Evolutionary conservation across 495 filamentous ascomycete genomes (phyloP).

Genomic region (Aspergillus coremiiformis): DNA sequence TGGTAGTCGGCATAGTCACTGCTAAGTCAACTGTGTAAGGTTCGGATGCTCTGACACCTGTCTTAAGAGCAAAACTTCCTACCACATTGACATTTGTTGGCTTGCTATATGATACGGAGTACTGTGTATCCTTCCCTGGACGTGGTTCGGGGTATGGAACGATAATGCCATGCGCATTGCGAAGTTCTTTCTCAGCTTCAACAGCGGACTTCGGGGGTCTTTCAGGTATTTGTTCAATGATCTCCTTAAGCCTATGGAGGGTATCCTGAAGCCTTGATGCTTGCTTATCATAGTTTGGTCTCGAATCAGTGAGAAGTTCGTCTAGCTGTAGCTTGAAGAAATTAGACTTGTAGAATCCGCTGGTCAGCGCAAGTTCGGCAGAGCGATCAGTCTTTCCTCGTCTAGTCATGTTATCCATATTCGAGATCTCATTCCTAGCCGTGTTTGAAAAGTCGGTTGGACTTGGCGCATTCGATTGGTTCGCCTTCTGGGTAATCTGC

Average conservation of each 20-base stretch:
- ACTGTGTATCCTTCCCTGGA: slow-evolving; percentile 64
- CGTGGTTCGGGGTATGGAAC: slow-evolving; percentile 78
- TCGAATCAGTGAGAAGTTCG: slow-evolving; percentile 65
- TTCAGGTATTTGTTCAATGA: slow-evolving; percentile 65
- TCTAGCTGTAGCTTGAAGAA: slow-evolving; percentile 85
- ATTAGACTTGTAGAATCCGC: slow-evolving; percentile 55
- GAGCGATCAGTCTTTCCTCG: slow-evolving; percentile 24
- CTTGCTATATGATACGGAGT: slow-evolving; percentile 68
- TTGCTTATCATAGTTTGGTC: slow-evolving; percentile 59
- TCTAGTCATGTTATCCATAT: not conserved
- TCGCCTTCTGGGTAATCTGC: slow-evolving; percentile 11
- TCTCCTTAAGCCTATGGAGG: slow-evolving; percentile 61
- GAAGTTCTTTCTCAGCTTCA: slow-evolving; percentile 60
- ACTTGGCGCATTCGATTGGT: not conserved
- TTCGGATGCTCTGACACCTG: slow-evolving; percentile 53
- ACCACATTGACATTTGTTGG: slow-evolving; percentile 78
- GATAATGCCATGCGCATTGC: slow-evolving; percentile 53
- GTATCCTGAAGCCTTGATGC: slow-evolving; percentile 58
- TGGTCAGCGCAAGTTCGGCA: slow-evolving; percentile 37
- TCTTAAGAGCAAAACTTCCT: slow-evolving; percentile 78
- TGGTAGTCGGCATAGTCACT: slow-evolving; percentile 67
- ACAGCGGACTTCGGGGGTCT: slow-evolving; percentile 47
- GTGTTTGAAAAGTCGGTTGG: not conserved
- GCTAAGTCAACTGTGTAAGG: slow-evolving; percentile 67
- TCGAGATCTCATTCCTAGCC: not conserved